A percentile compares a stretch with the other conserved stretches of the same genome.
phyloP scores from a whole-genome alignment of 371 early-diverging fungal genomes.

The Amoeboaphelidium occidentale region DNA sequence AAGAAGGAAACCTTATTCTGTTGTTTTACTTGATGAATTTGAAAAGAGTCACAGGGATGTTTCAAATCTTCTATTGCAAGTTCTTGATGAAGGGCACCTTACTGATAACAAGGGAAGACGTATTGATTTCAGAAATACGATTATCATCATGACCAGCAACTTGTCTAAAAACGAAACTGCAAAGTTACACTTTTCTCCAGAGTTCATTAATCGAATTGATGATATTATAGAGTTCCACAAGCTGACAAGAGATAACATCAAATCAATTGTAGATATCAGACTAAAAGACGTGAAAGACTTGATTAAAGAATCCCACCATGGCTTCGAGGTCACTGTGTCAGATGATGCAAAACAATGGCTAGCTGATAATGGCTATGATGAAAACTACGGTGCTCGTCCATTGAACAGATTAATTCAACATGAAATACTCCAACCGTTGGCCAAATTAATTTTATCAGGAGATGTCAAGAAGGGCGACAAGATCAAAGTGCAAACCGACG shows the following conservation, averaged over 20 bases:
- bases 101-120: conserved; percentile 58
- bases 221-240: conserved; percentile 43
- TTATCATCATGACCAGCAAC: conserved; percentile 82
- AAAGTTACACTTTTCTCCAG: conserved; percentile 49
- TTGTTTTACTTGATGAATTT: conserved; percentile 73
- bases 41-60: conserved; percentile 64
- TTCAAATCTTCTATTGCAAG: conserved; percentile 17
- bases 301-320: conserved; percentile 21
- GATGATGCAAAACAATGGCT: conserved; percentile 48
- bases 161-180: conserved; percentile 24
- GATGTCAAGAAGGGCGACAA: conserved; percentile 35
- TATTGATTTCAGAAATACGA: conserved; percentile 72
- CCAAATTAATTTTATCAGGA: conserved; percentile 46
- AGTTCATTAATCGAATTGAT: conserved; percentile 76
- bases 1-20: conserved; percentile 62
- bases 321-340: no score
- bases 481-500: conserved; percentile 9
- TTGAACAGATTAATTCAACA: conserved; percentile 59
- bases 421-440: conserved; percentile 48
- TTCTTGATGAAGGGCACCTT: conserved; percentile 74
- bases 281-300: conserved; percentile 49
- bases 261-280: conserved; percentile 58
- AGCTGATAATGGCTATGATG: conserved; percentile 48
- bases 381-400: conserved; percentile 58
- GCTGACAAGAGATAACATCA: conserved; percentile 35